phyloP scores from a whole-genome alignment of 345 rosid species.

The Cochlearia excelsa region DNA sequence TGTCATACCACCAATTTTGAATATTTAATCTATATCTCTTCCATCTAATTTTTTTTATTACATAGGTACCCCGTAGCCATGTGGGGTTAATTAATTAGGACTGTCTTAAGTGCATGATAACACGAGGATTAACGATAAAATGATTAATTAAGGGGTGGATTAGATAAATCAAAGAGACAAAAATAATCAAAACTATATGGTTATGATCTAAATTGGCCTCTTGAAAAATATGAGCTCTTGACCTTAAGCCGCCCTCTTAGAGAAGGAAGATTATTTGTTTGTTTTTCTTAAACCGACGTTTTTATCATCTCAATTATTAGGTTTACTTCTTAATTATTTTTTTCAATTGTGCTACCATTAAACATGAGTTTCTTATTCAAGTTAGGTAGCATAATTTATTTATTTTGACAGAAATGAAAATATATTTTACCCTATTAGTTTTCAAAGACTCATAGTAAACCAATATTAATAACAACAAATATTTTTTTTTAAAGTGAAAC shows the following conservation, averaged over 20 bases:
- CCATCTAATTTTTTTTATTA: slow-evolving; percentile 22
- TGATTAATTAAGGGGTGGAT: slow-evolving; percentile 32
- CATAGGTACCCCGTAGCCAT: slow-evolving; percentile 34
- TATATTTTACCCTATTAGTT: no score
- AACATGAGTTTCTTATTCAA: slow-evolving; percentile 27
- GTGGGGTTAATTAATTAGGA: slow-evolving; percentile 26
- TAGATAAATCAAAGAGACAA: slow-evolving; percentile 19
- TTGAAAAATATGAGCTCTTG: slow-evolving; percentile 32
- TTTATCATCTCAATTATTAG: slow-evolving; percentile 33
- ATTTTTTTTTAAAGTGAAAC: background rate
- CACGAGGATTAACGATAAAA: slow-evolving; percentile 32
- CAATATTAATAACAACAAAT: no score
- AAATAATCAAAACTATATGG: background rate
- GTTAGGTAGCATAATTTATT: slow-evolving; percentile 29
- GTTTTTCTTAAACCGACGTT: slow-evolving; percentile 19
- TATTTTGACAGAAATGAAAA: background rate
- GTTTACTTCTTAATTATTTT: slow-evolving; percentile 16
- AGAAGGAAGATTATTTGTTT: slow-evolving; percentile 14
- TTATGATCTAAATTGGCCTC: slow-evolving; percentile 25
- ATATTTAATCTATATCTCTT: slow-evolving; percentile 19
- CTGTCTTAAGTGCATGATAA: slow-evolving; percentile 26
- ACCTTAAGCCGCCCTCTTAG: slow-evolving; percentile 35
- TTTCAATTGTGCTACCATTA: slow-evolving; percentile 23
- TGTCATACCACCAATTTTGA: slow-evolving; percentile 20
- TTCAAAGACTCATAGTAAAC: no score